phyloP scores from a whole-genome alignment of 768 basidiomycete species.

The Russula brevipes region DNA sequence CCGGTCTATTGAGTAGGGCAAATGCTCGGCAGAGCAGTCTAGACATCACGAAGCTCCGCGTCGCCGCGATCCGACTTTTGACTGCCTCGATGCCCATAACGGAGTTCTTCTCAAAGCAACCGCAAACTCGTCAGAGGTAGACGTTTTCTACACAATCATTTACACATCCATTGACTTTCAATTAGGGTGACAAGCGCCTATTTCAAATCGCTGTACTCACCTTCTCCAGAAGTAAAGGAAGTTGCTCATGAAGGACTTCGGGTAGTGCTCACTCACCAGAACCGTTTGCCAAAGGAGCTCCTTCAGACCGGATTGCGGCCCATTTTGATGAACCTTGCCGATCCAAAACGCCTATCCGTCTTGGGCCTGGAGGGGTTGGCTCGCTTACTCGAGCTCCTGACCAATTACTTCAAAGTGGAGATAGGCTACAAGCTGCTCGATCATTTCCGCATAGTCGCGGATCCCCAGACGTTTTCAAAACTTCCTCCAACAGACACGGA shows the following conservation, averaged over 20 bases:
- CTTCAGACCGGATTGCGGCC: conserved; percentile 93
- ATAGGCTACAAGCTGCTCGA: conserved; percentile 96
- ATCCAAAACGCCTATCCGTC: conserved; percentile 89
- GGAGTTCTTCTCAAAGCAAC: conserved; percentile 86
- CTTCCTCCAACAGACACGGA: conserved; percentile 83
- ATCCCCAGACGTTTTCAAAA: conserved; percentile 76
- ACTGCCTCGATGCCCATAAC: conserved; percentile 94
- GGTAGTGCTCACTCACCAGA: conserved; percentile 84
- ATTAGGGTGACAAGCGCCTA: conserved; percentile 87
- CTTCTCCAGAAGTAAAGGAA: conserved; percentile 85
- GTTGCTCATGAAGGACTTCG: conserved; percentile 91
- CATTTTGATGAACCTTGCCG: conserved; percentile 95
- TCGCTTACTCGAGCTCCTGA: conserved; percentile 85
- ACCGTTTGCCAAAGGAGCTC: conserved; percentile 89
- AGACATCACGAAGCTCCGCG: conserved; percentile 84
- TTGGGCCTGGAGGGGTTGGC: conserved; percentile 91
- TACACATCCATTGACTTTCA: conserved; percentile 4
- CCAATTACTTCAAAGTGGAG: conserved; percentile 99
- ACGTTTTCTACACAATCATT: conserved; percentile 16
- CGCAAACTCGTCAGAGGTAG: conserved; percentile 79
- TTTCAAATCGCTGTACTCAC: conserved; percentile 97
- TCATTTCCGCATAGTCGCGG: conserved; percentile 90
- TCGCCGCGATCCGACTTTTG: conserved; percentile 88
- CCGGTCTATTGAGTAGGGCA: conserved; percentile 69
- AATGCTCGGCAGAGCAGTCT: conserved; percentile 69